These are phyloP conservation scores for Thymus quinquecostatus DNA, from an alignment of 257 asterid species.

Conservation along the genomic window DNA sequence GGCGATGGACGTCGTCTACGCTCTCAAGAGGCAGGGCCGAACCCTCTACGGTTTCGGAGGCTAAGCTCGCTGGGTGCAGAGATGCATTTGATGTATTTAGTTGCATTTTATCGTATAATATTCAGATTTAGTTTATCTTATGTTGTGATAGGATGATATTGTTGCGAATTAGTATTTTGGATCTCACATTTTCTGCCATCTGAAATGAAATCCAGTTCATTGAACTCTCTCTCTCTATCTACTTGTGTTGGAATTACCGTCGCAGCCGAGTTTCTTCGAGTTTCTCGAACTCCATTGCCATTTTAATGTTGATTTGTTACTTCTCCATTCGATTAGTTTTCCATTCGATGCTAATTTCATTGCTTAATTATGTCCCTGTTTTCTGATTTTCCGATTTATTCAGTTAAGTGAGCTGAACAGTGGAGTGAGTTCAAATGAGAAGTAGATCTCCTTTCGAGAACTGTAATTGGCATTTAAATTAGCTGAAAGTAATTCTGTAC, in stretches of 20 bases:
- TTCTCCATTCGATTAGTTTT: no score
- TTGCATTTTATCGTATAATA: constrained; percentile 7
- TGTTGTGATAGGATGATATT: background rate
- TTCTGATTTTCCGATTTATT: no score
- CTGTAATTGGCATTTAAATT: no score
- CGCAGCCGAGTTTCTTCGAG: no score
- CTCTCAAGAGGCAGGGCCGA: background rate
- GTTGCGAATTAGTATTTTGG: background rate
- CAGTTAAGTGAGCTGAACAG: no score
- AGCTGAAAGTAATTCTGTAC: no score
- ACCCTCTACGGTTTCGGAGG: background rate
- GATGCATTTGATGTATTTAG: background rate
- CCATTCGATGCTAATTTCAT: no score
- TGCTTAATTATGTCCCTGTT: no score
- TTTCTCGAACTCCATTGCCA: no score
- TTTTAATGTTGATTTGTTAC: no score
- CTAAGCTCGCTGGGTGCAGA: background rate
- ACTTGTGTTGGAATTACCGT: background rate
- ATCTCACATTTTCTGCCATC: background rate
- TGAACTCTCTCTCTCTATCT: background rate
- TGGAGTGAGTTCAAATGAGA: no score
- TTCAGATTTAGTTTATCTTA: constrained; percentile 25
- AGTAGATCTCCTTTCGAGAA: no score
- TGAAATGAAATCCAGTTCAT: constrained; percentile 16
- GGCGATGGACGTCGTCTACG: background rate